phyloP scores from a whole-genome alignment of 805 yeast species.

The Nakazawaea sp. region DNA sequence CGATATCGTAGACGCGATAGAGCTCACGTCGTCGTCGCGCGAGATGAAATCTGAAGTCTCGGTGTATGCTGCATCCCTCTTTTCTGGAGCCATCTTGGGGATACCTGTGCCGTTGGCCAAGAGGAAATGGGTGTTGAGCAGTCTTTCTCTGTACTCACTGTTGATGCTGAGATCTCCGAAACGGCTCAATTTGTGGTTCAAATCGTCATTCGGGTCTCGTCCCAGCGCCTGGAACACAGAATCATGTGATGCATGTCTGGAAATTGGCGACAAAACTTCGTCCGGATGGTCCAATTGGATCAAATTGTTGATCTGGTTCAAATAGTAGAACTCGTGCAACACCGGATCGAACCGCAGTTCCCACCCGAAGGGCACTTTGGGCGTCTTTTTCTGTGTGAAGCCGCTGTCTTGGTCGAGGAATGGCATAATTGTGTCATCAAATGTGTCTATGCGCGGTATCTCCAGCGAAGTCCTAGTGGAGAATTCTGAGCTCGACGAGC shows the following conservation, averaged over 20 bases:
- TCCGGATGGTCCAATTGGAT: conserved; percentile 38
- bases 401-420: too few species aligned
- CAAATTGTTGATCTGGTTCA: conserved; percentile 25
- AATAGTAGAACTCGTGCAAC: conserved; percentile 33
- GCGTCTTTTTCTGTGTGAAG: too few species aligned
- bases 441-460: too few species aligned
- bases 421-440: too few species aligned
- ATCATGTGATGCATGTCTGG: conserved; percentile 6
- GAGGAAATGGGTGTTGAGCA: conserved; percentile 2
- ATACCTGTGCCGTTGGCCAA: conserved; percentile 11
- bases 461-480: too few species aligned
- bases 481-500: too few species aligned
- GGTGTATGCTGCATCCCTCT: neutral
- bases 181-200: neutral
- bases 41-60: neutral
- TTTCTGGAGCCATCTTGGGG: neutral
- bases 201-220: neutral
- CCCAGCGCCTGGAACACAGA: neutral
- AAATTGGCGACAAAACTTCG: conserved; percentile 26
- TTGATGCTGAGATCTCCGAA: neutral
- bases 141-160: neutral
- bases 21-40: neutral
- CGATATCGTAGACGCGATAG: neutral
- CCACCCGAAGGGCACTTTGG: conserved; percentile 22
- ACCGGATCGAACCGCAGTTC: conserved; percentile 28